These are phyloP conservation scores for Botrytis galanthina DNA, from an alignment of 2,329 filamentous ascomycete species.

Conservation along the genomic window DNA sequence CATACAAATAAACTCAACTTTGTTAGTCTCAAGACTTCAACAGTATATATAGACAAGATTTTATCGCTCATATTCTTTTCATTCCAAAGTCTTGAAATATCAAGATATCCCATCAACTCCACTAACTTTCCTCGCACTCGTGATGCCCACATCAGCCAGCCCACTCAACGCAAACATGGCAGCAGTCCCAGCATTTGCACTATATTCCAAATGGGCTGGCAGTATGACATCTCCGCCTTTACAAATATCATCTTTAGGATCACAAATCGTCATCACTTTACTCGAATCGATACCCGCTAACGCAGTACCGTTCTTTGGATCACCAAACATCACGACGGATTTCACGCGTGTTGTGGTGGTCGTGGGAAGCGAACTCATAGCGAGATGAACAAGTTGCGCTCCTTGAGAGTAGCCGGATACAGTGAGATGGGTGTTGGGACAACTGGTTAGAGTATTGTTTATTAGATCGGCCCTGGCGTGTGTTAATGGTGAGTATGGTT, in stretches of 20 bases:
- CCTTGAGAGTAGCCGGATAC: slow-evolving; percentile 36
- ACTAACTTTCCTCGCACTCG: slow-evolving; percentile 27
- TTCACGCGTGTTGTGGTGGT: slow-evolving; percentile 28
- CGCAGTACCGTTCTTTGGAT: slow-evolving; percentile 34
- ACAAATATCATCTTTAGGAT: slow-evolving; percentile 32
- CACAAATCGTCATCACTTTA: slow-evolving; percentile 32
- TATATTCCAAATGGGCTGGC: slow-evolving; percentile 31
- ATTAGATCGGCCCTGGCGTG: slow-evolving; percentile 27
- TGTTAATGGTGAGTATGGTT: neutral
- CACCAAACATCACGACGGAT: slow-evolving; percentile 32
- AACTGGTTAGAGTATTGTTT: slow-evolving; percentile 26
- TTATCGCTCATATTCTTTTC: neutral
- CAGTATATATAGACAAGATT: neutral
- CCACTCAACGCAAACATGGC: slow-evolving; percentile 32
- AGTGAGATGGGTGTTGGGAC: slow-evolving; percentile 29
- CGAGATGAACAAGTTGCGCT: slow-evolving; percentile 34
- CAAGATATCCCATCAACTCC: slow-evolving; percentile 7
- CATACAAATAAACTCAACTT: slow-evolving; percentile 9
- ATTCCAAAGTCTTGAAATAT: neutral
- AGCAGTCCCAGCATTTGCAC: slow-evolving; percentile 28
- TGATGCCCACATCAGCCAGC: slow-evolving; percentile 30
- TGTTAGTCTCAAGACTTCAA: neutral
- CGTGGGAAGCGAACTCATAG: slow-evolving; percentile 23
- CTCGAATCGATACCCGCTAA: slow-evolving; percentile 26
- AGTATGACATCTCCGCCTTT: slow-evolving; percentile 26